Base-by-base conservation (phyloP, 2,329 filamentous ascomycete species). In the Aspergillus tamarii region DNA sequence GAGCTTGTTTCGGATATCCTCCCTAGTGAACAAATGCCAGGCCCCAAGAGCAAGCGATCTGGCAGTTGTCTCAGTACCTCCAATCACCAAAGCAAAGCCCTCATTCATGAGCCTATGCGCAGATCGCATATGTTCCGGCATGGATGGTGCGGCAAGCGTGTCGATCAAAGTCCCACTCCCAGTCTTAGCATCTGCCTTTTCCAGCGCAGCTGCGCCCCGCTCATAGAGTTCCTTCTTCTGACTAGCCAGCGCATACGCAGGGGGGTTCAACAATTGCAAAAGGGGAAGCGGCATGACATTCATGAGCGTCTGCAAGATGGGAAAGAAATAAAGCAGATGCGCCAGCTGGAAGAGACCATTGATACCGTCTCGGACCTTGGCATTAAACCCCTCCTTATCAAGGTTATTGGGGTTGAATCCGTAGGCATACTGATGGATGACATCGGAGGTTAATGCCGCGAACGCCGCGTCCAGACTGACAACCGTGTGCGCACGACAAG, bases 31-130 rank as follows among this genome's bases (percentile, higher is more conserved):
- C 0, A 77, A 60, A 52, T 77, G 61, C 45, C 69, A 80, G 19
- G 65, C 63, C 3, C 67, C 69, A 14, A 75, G 39, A 1, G 71
- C 67, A 45, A 81, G 63, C 2, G 73, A 63, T 8, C 68, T 63
- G 3, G 71, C 73, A 2, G 75, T 77, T 2, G 76, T 83, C 64
- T 83, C 80, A 0, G 77, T 78, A 0, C 80, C 81, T 1, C 77
- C 81, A 1, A 72, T 66, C 0, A 81, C 57, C 23, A 83, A 64
- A 5, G 73, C 67, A 26, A 76, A 75, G 0, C 75, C 80, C 53
- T 83, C 81, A 4, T 80, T 60, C 41, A 72, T 72, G 1, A 82
- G 67, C 1, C 78, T 70, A 14, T 73, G 68, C 4, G 68, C 60
- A 4, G 39, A 58, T 3, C 64, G 63, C 64, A 70, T 58, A 19